Evolutionary conservation across 768 basidiomycete species (phyloP).

Genomic region (Lactarius akahatsu): DNA sequence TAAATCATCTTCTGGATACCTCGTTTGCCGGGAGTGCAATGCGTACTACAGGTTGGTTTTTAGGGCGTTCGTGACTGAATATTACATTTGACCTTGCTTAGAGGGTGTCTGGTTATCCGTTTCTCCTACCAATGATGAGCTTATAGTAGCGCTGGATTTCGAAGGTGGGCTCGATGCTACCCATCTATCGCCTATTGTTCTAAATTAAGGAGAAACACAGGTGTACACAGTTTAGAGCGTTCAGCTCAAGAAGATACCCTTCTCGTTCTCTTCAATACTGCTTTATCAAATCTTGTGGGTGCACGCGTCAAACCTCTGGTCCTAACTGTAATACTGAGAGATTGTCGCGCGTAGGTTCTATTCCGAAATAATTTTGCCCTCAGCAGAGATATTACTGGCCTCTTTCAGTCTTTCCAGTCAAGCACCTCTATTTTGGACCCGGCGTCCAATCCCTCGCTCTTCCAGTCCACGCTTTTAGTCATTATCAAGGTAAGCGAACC

Average conservation of each 20-base stretch:
- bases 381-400: constrained; percentile 55
- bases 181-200: too few relatives aligned
- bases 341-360: constrained; percentile 42
- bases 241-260: constrained; percentile 49
- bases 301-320: not conserved
- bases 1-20: not conserved
- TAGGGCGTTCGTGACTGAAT: not conserved
- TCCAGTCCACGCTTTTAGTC: constrained; percentile 58
- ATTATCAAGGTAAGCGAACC: constrained; percentile 52
- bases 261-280: not conserved
- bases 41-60: constrained; percentile 48
- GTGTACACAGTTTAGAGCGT: constrained; percentile 62
- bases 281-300: constrained; percentile 46
- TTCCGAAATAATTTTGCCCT: constrained; percentile 66
- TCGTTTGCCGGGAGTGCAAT: not conserved
- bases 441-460: constrained; percentile 54
- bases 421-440: constrained; percentile 58
- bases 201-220: constrained; percentile 31
- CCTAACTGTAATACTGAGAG: not conserved
- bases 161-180: constrained; percentile 44
- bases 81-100: constrained; percentile 7
- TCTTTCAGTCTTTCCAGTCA: constrained; percentile 61
- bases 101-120: constrained; percentile 69
- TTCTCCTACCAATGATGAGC: constrained; percentile 52
- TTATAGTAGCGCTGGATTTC: constrained; percentile 61